phyloP scores from a whole-genome alignment of 2,329 filamentous ascomycete species.

The Verticillium isaacii region DNA sequence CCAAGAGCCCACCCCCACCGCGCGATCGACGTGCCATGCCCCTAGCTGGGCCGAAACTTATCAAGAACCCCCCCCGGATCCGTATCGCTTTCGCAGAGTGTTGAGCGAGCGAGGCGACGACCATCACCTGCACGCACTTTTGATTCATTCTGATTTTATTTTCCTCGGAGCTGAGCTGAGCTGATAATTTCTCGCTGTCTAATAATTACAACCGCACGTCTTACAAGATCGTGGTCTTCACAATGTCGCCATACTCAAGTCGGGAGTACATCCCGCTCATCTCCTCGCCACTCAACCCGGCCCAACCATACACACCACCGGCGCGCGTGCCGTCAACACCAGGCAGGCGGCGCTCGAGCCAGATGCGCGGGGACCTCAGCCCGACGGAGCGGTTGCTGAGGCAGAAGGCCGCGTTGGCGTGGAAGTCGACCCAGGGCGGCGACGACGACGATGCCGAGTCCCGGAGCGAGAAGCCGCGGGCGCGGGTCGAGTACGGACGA shows the following conservation, averaged over 20 bases:
- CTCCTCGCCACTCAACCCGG: slow-evolving; percentile 23
- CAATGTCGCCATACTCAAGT: slow-evolving; percentile 9
- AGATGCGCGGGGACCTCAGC: slow-evolving; percentile 21
- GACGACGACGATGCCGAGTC: not conserved
- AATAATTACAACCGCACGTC: not conserved
- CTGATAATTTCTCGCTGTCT: not conserved
- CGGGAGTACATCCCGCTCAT: slow-evolving; percentile 18
- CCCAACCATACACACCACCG: not conserved
- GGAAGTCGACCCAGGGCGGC: slow-evolving; percentile 19
- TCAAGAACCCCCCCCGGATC: not conserved
- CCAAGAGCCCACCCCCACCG: not conserved
- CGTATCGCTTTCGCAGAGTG: not conserved
- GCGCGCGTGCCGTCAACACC: slow-evolving; percentile 12
- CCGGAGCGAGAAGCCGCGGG: not conserved
- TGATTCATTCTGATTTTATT: not conserved
- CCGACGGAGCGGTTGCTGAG: slow-evolving; percentile 35
- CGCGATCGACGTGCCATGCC: not conserved
- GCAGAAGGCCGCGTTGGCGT: slow-evolving; percentile 35
- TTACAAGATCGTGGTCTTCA: not conserved
- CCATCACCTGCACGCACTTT: not conserved
- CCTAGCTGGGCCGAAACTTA: not conserved
- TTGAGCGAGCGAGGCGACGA: slow-evolving; percentile 1
- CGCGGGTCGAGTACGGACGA: not conserved
- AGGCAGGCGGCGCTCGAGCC: slow-evolving; percentile 11
- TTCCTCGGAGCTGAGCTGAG: not conserved